Percentiles rank a stretch among this genome's conserved stretches.
Evolutionary conservation across 1,139 yeast genomes (phyloP).

Genomic region (Sugiyamaella xylanicola): DNA sequence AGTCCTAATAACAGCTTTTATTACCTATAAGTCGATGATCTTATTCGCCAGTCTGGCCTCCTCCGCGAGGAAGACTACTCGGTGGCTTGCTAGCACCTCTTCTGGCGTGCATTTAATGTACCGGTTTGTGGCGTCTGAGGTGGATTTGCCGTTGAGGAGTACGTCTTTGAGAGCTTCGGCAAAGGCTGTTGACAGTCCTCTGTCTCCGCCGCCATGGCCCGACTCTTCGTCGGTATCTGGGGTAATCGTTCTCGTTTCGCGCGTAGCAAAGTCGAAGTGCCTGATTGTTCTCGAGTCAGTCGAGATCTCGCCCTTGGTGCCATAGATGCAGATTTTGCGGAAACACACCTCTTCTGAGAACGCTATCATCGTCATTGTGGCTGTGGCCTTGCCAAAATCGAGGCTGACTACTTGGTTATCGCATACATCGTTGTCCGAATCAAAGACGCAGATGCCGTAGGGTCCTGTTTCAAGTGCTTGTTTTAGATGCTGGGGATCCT

Average conservation of each 20-base stretch:
- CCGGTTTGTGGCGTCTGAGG: constrained; percentile 29
- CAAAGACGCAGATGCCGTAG: constrained; percentile 36
- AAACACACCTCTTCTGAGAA: constrained; percentile 34
- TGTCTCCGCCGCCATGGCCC: constrained; percentile 39
- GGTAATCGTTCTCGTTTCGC: constrained; percentile 23
- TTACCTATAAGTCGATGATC: constrained; percentile 24
- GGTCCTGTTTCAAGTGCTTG: constrained; percentile 33
- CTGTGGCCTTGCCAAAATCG: constrained; percentile 35
- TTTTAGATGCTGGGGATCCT: constrained; percentile 31
- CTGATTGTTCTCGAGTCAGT: constrained; percentile 33
- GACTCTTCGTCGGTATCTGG: constrained; percentile 32
- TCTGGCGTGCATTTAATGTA: constrained; percentile 35
- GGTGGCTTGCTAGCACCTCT: constrained; percentile 33
- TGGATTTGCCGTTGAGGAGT: constrained; percentile 24
- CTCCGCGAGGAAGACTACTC: constrained; percentile 36
- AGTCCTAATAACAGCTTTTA: constrained; percentile 18
- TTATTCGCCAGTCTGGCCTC: constrained; percentile 30
- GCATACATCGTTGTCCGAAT: constrained; percentile 35
- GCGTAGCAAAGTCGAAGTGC: constrained; percentile 33
- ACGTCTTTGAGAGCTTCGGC: constrained; percentile 32
- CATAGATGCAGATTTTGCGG: constrained; percentile 34
- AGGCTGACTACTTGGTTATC: constrained; percentile 36
- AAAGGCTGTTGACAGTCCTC: constrained; percentile 35
- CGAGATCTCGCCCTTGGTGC: constrained; percentile 35
- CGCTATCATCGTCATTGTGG: constrained; percentile 39